These are phyloP conservation scores for Ramularia endophylla DNA, from an alignment of 2,329 filamentous ascomycete genomes.

Conservation along the genomic window DNA sequence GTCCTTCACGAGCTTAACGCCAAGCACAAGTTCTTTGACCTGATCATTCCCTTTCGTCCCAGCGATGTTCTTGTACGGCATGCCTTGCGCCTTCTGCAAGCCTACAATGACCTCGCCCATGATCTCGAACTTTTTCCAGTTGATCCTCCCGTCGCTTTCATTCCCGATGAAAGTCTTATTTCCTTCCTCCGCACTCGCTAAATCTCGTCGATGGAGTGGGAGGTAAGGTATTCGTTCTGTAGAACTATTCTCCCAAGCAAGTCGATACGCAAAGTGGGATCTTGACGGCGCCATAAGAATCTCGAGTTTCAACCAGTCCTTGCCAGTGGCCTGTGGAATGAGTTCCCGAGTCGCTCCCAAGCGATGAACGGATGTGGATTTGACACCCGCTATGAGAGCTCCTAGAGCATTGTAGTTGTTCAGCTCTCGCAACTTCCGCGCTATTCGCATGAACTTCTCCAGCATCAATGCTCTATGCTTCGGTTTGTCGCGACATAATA, in stretches of 20 bases:
- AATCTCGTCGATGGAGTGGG: constrained; percentile 79
- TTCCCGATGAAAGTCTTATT: constrained; percentile 79
- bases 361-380: constrained; percentile 78
- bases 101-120: constrained; percentile 86
- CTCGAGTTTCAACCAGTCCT: constrained; percentile 80
- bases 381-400: constrained; percentile 89
- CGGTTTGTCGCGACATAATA: constrained; percentile 83
- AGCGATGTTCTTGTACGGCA: constrained; percentile 65
- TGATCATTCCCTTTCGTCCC: constrained; percentile 55
- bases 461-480: constrained; percentile 89
- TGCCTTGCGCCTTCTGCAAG: constrained; percentile 85
- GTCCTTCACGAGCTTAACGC: constrained; percentile 74
- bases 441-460: constrained; percentile 93
- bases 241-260: constrained; percentile 95
- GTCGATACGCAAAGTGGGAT: constrained; percentile 88
- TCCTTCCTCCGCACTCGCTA: constrained; percentile 87
- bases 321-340: constrained; percentile 64
- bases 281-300: constrained; percentile 91
- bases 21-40: constrained; percentile 69
- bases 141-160: constrained; percentile 55
- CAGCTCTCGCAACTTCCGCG: constrained; percentile 72
- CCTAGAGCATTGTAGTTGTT: constrained; percentile 98
- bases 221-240: constrained; percentile 89
- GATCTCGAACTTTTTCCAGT: constrained; percentile 98
- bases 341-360: constrained; percentile 73